A percentile compares a stretch with the other conserved stretches of the same genome.
phyloP scores from a whole-genome alignment of 1,284 basidiomycete genomes.

The Fomitiporia mediterranea region DNA sequence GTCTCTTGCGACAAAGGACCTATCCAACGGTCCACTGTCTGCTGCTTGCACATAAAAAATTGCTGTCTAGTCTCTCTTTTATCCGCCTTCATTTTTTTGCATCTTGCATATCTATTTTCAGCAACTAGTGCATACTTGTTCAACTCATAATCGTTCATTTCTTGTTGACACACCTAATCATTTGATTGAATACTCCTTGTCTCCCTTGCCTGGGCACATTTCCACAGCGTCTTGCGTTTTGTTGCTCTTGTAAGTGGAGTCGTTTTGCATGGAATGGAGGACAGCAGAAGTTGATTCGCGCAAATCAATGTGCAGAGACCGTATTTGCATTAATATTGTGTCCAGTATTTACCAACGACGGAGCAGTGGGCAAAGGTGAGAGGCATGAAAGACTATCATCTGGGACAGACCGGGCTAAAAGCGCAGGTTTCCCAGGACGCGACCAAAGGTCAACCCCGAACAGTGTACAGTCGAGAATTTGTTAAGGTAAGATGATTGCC shows the following conservation, averaged over 20 bases:
- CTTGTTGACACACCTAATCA: constrained; percentile 3
- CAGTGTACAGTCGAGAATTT: not conserved
- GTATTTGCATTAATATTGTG: not conserved
- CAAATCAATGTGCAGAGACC: constrained; percentile 1
- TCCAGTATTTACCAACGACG: not conserved
- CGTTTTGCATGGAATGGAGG: constrained; percentile 5
- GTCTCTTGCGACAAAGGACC: constrained; percentile 18
- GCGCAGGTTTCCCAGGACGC: not conserved
- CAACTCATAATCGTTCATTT: constrained; percentile 1
- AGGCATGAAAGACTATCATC: not conserved
- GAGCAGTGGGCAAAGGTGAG: not conserved
- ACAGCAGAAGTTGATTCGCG: constrained; percentile 5
- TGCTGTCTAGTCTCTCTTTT: constrained; percentile 15
- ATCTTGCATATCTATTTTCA: constrained; percentile 6
- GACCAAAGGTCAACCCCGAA: not conserved
- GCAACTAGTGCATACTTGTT: not conserved
- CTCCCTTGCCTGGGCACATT: too few relatives aligned
- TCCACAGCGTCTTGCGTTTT: not conserved
- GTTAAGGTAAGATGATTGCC: not conserved
- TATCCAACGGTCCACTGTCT: constrained; percentile 20
- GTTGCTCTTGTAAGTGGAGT: constrained; percentile 1
- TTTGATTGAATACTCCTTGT: too few relatives aligned
- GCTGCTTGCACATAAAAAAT: constrained; percentile 13
- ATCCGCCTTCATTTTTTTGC: constrained; percentile 10
- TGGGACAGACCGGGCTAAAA: not conserved